Evolutionary conservation across 1,284 basidiomycete genomes (phyloP).

Genomic region (Gomphus bonarii): DNA sequence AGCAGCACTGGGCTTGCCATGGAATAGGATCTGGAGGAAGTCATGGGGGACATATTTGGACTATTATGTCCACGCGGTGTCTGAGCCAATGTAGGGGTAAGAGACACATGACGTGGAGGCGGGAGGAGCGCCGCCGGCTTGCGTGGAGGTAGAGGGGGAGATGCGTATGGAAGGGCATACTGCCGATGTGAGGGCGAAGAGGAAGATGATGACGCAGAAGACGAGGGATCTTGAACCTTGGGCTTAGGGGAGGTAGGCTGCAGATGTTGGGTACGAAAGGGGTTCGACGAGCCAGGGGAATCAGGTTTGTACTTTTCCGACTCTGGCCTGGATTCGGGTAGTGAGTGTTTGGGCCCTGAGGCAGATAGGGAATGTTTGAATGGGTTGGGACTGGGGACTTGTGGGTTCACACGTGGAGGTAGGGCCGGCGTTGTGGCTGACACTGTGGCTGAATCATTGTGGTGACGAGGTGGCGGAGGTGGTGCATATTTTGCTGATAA

Average conservation of each 20-base stretch:
- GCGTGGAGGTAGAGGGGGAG: slow-evolving; percentile 20
- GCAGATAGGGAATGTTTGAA: not conserved
- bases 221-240: slow-evolving; percentile 18
- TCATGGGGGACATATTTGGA: not conserved
- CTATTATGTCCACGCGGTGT: not conserved
- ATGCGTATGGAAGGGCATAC: slow-evolving; percentile 11
- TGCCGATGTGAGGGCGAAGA: slow-evolving; percentile 11
- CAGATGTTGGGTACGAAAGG: slow-evolving; percentile 11
- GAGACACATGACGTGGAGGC: slow-evolving; percentile 15
- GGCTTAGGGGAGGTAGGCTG: slow-evolving; percentile 17
- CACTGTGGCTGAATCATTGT: not conserved
- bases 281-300: not conserved
- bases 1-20: slow-evolving; percentile 15
- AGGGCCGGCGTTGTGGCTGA: not conserved
- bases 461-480: slow-evolving; percentile 1
- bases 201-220: slow-evolving; percentile 14
- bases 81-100: slow-evolving; percentile 3
- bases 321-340: not conserved
- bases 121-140: slow-evolving; percentile 21
- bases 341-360: not conserved
- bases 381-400: not conserved
- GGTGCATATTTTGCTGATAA: not conserved
- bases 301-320: not conserved
- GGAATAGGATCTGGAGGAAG: slow-evolving; percentile 10
- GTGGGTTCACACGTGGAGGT: not conserved